Percentiles rank a stretch among this genome's conserved stretches.
phyloP scores from a whole-genome alignment of 768 basidiomycete species.

The Mycena chlorophos region DNA sequence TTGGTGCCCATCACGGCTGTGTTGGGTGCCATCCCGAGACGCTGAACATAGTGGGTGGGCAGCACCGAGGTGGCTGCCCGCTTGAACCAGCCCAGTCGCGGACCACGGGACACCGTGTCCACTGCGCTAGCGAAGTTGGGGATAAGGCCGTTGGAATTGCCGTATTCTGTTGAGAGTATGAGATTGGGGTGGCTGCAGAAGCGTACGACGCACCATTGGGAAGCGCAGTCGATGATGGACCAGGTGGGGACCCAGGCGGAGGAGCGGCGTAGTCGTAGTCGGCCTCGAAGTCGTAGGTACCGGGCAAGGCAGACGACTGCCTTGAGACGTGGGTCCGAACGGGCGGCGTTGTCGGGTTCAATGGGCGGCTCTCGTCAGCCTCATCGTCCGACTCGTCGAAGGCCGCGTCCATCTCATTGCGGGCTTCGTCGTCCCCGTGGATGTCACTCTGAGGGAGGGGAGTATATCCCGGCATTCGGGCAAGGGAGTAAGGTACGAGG shows the following conservation, averaged over 20 bases:
- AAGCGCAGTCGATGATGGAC: conserved; percentile 59
- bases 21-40: conserved; percentile 42
- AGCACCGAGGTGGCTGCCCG: conserved; percentile 57
- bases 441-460: conserved; percentile 67
- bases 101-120: conserved; percentile 29
- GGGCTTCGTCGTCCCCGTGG: conserved; percentile 45
- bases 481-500: no score
- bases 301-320: conserved; percentile 32
- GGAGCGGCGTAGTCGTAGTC: conserved; percentile 83
- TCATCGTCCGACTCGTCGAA: conserved; percentile 81
- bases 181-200: not conserved
- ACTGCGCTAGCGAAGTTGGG: conserved; percentile 44
- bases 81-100: conserved; percentile 52
- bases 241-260: conserved; percentile 81
- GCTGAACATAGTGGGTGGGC: conserved; percentile 50
- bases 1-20: conserved; percentile 48
- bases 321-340: conserved; percentile 21
- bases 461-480: no score
- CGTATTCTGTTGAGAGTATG: conserved; percentile 36
- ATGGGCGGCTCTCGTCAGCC: conserved; percentile 54
- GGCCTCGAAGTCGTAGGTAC: conserved; percentile 77
- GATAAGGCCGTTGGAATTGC: conserved; percentile 74
- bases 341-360: conserved; percentile 45
- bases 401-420: conserved; percentile 80
- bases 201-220: conserved; percentile 47